These are phyloP conservation scores for Lactarius hatsudake DNA, from an alignment of 768 basidiomycete species.

Conservation along the genomic window DNA sequence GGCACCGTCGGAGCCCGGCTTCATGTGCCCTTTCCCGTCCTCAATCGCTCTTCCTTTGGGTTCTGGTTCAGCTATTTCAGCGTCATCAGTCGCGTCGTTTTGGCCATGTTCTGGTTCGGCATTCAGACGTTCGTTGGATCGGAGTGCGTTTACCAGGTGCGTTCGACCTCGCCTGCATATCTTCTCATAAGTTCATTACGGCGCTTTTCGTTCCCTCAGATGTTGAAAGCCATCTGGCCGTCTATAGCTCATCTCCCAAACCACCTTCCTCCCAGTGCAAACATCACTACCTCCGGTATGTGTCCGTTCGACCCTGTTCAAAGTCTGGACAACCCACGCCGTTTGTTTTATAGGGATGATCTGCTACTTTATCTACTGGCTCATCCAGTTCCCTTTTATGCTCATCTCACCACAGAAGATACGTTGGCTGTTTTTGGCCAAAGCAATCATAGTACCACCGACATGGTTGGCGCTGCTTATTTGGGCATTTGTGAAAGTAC, in stretches of 20 bases:
- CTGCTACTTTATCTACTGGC: slow-evolving; percentile 77
- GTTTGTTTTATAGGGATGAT: slow-evolving; percentile 48
- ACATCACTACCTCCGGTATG: slow-evolving; percentile 63
- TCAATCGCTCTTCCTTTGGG: slow-evolving; percentile 85
- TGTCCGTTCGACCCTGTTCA: not conserved
- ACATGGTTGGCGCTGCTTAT: slow-evolving; percentile 36
- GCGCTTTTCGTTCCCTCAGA: slow-evolving; percentile 33
- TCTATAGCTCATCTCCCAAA: slow-evolving; percentile 63
- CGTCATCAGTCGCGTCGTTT: slow-evolving; percentile 70
- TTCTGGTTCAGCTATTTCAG: slow-evolving; percentile 90
- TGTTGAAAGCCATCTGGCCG: slow-evolving; percentile 85
- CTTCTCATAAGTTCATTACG: not conserved
- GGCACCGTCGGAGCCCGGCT: slow-evolving; percentile 76
- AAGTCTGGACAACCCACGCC: not conserved
- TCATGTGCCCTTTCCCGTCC: slow-evolving; percentile 71
- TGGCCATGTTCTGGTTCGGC: slow-evolving; percentile 82
- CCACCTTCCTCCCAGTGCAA: slow-evolving; percentile 50
- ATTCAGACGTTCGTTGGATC: slow-evolving; percentile 60
- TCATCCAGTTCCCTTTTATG: slow-evolving; percentile 74
- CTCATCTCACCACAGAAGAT: slow-evolving; percentile 76
- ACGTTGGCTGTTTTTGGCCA: slow-evolving; percentile 70
- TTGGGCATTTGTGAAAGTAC: slow-evolving; percentile 58
- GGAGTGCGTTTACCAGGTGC: slow-evolving; percentile 68
- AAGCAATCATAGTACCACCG: slow-evolving; percentile 46
- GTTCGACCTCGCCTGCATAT: not conserved